phyloP scores from a whole-genome alignment of 805 yeast genomes.

The Blastobotrys peoriensis region DNA sequence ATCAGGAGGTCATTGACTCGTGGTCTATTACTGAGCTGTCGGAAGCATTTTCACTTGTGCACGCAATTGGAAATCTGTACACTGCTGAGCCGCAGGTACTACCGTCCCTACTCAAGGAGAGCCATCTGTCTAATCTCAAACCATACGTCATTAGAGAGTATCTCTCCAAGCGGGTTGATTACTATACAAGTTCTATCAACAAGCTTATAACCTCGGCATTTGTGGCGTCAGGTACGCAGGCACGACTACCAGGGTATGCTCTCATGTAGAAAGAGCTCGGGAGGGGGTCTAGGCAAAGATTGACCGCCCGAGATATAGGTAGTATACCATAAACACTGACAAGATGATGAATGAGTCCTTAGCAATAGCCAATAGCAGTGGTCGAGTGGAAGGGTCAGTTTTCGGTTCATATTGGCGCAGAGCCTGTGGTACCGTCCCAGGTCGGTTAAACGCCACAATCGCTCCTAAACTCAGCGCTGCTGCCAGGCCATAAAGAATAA shows the following conservation, averaged over 20 bases:
- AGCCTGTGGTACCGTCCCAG: not conserved
- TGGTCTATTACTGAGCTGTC: slow-evolving; percentile 60
- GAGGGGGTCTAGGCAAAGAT: too few species aligned
- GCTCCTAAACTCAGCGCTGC: slow-evolving; percentile 6
- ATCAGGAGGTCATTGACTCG: slow-evolving; percentile 58
- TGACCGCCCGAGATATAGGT: not conserved
- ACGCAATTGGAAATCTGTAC: slow-evolving; percentile 78
- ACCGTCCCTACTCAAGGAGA: slow-evolving; percentile 73
- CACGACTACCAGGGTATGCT: not conserved
- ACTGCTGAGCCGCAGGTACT: slow-evolving; percentile 78
- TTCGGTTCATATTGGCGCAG: not conserved
- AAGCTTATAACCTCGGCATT: slow-evolving; percentile 1
- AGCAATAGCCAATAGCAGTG: not conserved
- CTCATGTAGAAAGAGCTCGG: not conserved
- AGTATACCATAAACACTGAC: not conserved
- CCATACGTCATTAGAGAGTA: slow-evolving; percentile 51
- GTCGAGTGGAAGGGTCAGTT: too few species aligned
- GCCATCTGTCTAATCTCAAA: slow-evolving; percentile 51
- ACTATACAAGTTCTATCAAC: slow-evolving; percentile 44
- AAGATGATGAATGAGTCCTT: not conserved
- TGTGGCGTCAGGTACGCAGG: not conserved
- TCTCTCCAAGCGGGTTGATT: slow-evolving; percentile 65
- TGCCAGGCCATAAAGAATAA: slow-evolving; percentile 23
- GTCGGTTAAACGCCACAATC: not conserved
- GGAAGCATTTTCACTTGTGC: slow-evolving; percentile 60